Evolutionary conservation across 2,329 filamentous ascomycete genomes (phyloP).

Genomic region (Diaporthe vexans): DNA sequence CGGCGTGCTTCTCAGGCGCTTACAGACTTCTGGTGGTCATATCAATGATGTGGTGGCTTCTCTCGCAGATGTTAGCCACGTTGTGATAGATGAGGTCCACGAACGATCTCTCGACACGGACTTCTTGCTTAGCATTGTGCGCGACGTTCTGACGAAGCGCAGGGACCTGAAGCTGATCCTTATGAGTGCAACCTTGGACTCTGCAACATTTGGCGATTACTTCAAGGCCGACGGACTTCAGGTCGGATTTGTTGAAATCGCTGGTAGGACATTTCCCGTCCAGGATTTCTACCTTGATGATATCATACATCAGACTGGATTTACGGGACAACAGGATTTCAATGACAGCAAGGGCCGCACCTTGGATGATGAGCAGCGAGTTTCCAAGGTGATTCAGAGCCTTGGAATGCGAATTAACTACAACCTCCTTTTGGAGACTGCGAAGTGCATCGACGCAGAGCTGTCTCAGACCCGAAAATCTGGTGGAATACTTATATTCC

Average conservation of each 20-base stretch:
- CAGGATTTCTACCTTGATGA: conserved; percentile 93
- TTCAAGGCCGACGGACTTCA: conserved; percentile 77
- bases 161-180: conserved; percentile 90
- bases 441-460: conserved; percentile 84
- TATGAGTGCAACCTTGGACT: conserved; percentile 97
- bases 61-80: conserved; percentile 90
- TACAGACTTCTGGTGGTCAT: conserved; percentile 90
- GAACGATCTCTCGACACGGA: conserved; percentile 96
- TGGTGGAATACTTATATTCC: conserved; percentile 94
- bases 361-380: conserved; percentile 40
- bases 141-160: conserved; percentile 81
- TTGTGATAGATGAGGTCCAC: conserved; percentile 97
- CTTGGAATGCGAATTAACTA: conserved; percentile 93
- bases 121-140: conserved; percentile 88
- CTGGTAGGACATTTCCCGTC: conserved; percentile 90
- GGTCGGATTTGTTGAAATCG: conserved; percentile 88
- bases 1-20: conserved; percentile 87
- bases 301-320: conserved; percentile 83
- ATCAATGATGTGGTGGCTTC: conserved; percentile 85
- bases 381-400: conserved; percentile 79
- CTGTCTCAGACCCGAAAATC: conserved; percentile 74
- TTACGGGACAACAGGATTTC: conserved; percentile 66
- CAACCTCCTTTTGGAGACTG: conserved; percentile 83
- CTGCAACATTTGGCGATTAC: conserved; percentile 85
- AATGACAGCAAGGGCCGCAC: conserved; percentile 61